Base-by-base conservation (phyloP, 2,329 filamentous ascomycete species). In the Hypoxylon sp. region DNA sequence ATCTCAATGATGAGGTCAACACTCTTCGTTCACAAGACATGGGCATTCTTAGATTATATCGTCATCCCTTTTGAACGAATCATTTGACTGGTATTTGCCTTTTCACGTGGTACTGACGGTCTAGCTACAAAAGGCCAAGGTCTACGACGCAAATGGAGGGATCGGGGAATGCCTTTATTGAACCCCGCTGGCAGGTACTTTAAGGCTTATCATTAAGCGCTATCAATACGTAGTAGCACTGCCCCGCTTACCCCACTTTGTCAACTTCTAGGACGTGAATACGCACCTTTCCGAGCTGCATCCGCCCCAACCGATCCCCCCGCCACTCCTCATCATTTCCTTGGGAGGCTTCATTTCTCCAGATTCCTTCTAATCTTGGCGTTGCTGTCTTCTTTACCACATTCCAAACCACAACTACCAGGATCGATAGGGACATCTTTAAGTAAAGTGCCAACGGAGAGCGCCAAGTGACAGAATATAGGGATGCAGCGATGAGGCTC, bases 1-100 rank as follows among this genome's bases (percentile, higher is more conserved):
- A 47, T 58, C 39, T 47, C 17, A 37, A 58, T 13, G 37, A 69
- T 64, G 59, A 67, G 52, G 67, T 64, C 67, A 67, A 67, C 53
- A 63, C 53, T 52, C 51, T 67, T 67, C 33, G 44, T 33, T 57
- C 63, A 69, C 63, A 37, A 53, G 63, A 42, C 48, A 31, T 3
- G 17, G 50, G n/a, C 42, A 11, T 3, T 39, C 19, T 46, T 3
- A 13, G 31, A 51, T 66, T 69, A 59, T 63, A 55, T 58, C 67
- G 61, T 64, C 33, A 48, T 51, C 24, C 24, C 13, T 44, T 59
- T 39, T 24, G 13, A 39, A 62, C 59, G 47, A 64, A 67, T 67
- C 60, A 54, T 55, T 29, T 22, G 10, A 42, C 9, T 47, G 44
- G 24, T n/a, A 58, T 55, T 59, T 39, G 26, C 11, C 11, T 42